phyloP scores from a whole-genome alignment of 345 rosid genomes.

The Luvunga scandens region DNA sequence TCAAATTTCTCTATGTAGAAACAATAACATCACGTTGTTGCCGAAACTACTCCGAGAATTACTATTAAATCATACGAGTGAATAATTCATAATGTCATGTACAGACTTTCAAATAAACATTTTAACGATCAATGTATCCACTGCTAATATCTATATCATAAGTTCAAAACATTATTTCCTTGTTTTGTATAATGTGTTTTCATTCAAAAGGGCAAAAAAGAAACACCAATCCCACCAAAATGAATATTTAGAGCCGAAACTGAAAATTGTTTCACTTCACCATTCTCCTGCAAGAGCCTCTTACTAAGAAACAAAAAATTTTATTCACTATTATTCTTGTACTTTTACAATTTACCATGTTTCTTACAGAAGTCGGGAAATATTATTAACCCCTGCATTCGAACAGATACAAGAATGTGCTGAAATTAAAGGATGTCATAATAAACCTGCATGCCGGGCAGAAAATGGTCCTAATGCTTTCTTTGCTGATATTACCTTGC shows the following conservation, averaged over 20 bases:
- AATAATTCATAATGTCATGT: too few relatives aligned
- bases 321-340: not conserved
- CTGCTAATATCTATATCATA: too few relatives aligned
- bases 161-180: too few relatives aligned
- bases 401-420: not conserved
- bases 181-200: too few relatives aligned
- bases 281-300: not conserved
- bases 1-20: too few relatives aligned
- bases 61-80: too few relatives aligned
- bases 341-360: conserved; percentile 6
- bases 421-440: conserved; percentile 14
- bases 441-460: conserved; percentile 29
- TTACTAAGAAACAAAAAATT: not conserved
- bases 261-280: not conserved
- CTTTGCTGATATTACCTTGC: conserved; percentile 62
- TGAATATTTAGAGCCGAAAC: not conserved
- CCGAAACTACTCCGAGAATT: too few relatives aligned
- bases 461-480: conserved; percentile 52
- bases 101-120: too few relatives aligned
- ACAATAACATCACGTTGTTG: too few relatives aligned
- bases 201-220: not conserved
- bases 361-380: not conserved
- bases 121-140: too few relatives aligned
- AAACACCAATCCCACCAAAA: not conserved
- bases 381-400: not conserved